Conservation (phyloP, 83 land plant genomes). For the Picea mariana region DNA sequence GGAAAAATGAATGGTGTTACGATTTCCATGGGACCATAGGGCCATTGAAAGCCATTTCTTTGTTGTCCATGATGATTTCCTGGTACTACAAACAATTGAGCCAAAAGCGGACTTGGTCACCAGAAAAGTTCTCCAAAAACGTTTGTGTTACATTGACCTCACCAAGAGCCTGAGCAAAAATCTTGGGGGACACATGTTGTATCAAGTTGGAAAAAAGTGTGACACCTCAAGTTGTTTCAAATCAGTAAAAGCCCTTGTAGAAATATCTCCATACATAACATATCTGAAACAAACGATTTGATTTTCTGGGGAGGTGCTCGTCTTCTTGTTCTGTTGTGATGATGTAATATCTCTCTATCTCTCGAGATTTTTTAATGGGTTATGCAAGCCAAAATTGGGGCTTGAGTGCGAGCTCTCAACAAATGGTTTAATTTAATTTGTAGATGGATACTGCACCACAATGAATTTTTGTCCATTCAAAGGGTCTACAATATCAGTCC, state of each 20-base stretch:
- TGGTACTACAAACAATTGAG: too few species aligned
- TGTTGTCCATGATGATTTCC: too few species aligned
- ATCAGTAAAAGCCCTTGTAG: constrained; percentile 77
- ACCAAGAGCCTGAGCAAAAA: constrained; percentile 83
- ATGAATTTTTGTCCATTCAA: too few species aligned
- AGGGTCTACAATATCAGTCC: too few species aligned
- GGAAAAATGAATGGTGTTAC: too few species aligned
- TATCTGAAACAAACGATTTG: constrained; percentile 21
- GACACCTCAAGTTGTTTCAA: constrained; percentile 87
- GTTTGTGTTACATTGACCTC: constrained; percentile 93
- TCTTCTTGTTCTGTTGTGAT: neutral
- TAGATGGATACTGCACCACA: too few species aligned
- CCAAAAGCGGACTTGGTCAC: constrained; percentile 99
- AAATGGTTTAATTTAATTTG: too few species aligned
- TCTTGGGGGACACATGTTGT: constrained; percentile 98
- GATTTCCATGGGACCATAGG: too few species aligned
- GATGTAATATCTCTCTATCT: neutral
- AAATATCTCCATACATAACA: constrained; percentile 83
- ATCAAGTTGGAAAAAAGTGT: constrained; percentile 82
- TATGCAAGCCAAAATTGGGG: too few species aligned
- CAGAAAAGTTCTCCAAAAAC: constrained; percentile 95
- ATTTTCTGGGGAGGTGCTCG: neutral
- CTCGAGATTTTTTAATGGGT: too few species aligned
- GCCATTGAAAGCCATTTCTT: too few species aligned
- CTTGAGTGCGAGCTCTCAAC: too few species aligned